Conservation (phyloP, 306 rosid genomes). For the Rosa persica region DNA sequence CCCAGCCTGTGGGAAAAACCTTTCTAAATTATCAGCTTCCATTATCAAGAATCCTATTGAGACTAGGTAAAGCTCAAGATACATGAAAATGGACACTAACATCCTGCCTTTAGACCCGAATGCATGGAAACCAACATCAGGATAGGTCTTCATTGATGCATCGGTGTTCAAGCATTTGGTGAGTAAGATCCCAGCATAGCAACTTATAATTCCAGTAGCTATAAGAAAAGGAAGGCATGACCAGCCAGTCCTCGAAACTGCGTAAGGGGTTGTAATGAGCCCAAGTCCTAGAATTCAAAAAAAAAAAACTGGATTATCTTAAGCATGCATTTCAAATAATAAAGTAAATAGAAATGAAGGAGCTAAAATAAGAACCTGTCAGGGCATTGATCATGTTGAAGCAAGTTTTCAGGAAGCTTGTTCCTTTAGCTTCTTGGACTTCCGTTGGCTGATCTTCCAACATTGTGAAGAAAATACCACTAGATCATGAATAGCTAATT, state of each 20-base stretch:
- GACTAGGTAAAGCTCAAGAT: conserved; percentile 14
- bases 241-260: conserved; percentile 16
- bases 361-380: conserved; percentile 7
- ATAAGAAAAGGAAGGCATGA: conserved; percentile 8
- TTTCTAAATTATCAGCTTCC: conserved; percentile 15
- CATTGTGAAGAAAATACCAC: neutral
- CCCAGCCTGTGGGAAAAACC: conserved; percentile 2
- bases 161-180: conserved; percentile 12
- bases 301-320: neutral
- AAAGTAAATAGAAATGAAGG: neutral
- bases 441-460: neutral
- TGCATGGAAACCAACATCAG: conserved; percentile 13
- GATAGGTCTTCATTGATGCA: conserved; percentile 17
- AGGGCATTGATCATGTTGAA: conserved; percentile 18
- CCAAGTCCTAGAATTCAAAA: neutral
- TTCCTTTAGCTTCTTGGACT: neutral
- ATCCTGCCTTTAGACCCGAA: conserved; percentile 16
- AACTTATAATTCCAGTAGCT: neutral
- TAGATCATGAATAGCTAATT: neutral
- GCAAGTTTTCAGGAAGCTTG: conserved; percentile 20
- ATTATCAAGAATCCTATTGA: conserved; percentile 15
- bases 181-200: conserved; percentile 12
- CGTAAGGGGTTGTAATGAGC: conserved; percentile 16
- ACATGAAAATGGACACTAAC: conserved; percentile 5
- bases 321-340: neutral